These are phyloP conservation scores for Lepidium didymum DNA, from an alignment of 345 rosid species.

Conservation along the genomic window DNA sequence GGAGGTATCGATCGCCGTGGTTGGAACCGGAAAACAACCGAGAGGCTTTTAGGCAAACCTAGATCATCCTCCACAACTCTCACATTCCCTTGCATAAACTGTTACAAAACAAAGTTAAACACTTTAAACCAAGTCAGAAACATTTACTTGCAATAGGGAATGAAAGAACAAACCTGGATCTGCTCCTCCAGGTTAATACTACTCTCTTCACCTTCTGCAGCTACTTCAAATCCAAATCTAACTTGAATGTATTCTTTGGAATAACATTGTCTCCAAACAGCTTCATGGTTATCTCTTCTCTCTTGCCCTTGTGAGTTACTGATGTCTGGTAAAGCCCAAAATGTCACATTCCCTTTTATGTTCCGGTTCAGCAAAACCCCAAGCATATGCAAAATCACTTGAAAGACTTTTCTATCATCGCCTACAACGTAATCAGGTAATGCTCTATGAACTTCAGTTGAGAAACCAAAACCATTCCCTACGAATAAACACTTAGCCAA, in stretches of 20 bases:
- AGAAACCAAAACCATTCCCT: slow-evolving; percentile 57
- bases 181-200: slow-evolving; percentile 40
- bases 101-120: not conserved
- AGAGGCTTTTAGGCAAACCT: slow-evolving; percentile 59
- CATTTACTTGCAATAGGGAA: not conserved
- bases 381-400: slow-evolving; percentile 79
- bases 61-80: slow-evolving; percentile 47
- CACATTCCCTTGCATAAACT: slow-evolving; percentile 77
- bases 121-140: not conserved
- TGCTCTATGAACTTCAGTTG: slow-evolving; percentile 56
- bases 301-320: slow-evolving; percentile 39
- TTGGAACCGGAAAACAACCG: slow-evolving; percentile 60
- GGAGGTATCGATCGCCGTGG: slow-evolving; percentile 37
- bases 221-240: slow-evolving; percentile 51
- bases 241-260: slow-evolving; percentile 50
- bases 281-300: slow-evolving; percentile 52
- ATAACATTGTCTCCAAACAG: slow-evolving; percentile 52
- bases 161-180: slow-evolving; percentile 37
- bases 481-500: slow-evolving; percentile 72
- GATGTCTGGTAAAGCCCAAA: slow-evolving; percentile 40
- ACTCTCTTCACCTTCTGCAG: slow-evolving; percentile 32
- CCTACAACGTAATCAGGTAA: slow-evolving; percentile 71
- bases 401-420: slow-evolving; percentile 68
- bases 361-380: slow-evolving; percentile 45
- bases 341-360: slow-evolving; percentile 38